A percentile compares a stretch with the other conserved stretches of the same genome.
phyloP scores from a whole-genome alignment of 495 filamentous ascomycete genomes.

The Lepidopterella palustris region DNA sequence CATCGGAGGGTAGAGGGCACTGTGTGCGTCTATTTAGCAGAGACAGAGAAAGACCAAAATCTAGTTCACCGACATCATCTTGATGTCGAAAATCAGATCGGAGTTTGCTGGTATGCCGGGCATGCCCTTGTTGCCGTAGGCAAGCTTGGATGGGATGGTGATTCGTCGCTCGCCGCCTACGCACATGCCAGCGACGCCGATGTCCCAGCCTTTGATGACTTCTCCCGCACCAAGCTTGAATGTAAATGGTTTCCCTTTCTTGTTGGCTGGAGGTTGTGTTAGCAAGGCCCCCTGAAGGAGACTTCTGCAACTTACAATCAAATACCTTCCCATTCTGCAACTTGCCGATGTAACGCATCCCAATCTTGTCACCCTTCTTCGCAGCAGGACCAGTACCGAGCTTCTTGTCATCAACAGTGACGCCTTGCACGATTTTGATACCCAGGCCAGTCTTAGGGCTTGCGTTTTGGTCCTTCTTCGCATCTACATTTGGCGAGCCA shows the following conservation, averaged over 20 bases:
- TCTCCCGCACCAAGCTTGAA: slow-evolving; percentile 91
- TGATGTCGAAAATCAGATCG: slow-evolving; percentile 87
- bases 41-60: neutral
- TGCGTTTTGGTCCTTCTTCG: slow-evolving; percentile 45
- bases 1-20: slow-evolving; percentile 20
- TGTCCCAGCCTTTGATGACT: slow-evolving; percentile 98
- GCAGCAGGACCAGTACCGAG: slow-evolving; percentile 70
- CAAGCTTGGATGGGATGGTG: slow-evolving; percentile 74
- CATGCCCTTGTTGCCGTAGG: slow-evolving; percentile 73
- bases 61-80: slow-evolving; percentile 64
- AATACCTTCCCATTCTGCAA: slow-evolving; percentile 83
- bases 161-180: slow-evolving; percentile 89
- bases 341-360: slow-evolving; percentile 98
- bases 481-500: slow-evolving; percentile 43
- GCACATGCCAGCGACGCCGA: slow-evolving; percentile 86
- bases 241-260: slow-evolving; percentile 91
- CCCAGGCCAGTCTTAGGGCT: slow-evolving; percentile 46
- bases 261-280: slow-evolving; percentile 62
- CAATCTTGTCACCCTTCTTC: slow-evolving; percentile 78
- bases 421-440: slow-evolving; percentile 72
- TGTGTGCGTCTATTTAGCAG: slow-evolving; percentile 4
- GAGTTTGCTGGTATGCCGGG: slow-evolving; percentile 86
- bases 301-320: slow-evolving; percentile 60
- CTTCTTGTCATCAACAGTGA: slow-evolving; percentile 94
- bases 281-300: slow-evolving; percentile 24